Evolutionary conservation across 2,329 filamentous ascomycete species (phyloP).

Genomic region (Cladosporium phlei): DNA sequence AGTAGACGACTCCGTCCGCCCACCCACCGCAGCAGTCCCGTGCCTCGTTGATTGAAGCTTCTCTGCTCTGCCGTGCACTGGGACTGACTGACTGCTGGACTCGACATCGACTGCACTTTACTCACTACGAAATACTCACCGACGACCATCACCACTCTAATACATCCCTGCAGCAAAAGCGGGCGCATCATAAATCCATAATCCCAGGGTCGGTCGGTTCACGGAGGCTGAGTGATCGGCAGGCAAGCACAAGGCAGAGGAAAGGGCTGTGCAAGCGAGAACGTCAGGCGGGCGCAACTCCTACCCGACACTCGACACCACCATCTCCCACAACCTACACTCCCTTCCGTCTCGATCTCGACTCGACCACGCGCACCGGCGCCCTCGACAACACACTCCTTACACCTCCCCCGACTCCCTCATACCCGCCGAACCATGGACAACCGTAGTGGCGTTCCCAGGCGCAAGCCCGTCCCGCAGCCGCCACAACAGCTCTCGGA

Average conservation of each 20-base stretch:
- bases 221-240: slow-evolving; percentile 10
- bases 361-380: slow-evolving; percentile 7
- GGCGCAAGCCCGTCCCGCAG: slow-evolving; percentile 29
- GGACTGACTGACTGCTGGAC: too few species aligned
- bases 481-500: slow-evolving; percentile 40
- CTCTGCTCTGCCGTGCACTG: too few species aligned
- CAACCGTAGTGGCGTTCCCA: slow-evolving; percentile 25
- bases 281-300: slow-evolving; percentile 7
- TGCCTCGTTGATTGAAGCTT: too few species aligned
- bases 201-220: slow-evolving; percentile 8
- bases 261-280: slow-evolving; percentile 10
- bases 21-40: too few species aligned
- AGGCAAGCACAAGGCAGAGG: slow-evolving; percentile 5
- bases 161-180: slow-evolving; percentile 1
- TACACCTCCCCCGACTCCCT: not conserved
- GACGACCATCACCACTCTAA: not conserved
- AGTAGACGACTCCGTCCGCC: too few species aligned
- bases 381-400: not conserved
- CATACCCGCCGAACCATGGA: slow-evolving; percentile 14
- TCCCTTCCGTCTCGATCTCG: too few species aligned
- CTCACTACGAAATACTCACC: too few species aligned
- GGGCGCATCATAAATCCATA: too few species aligned
- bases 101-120: too few species aligned
- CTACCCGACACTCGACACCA: not conserved
- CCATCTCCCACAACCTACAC: not conserved